Evolutionary conservation across 495 filamentous ascomycete species (phyloP).

Genomic region (Evernia prunastri): DNA sequence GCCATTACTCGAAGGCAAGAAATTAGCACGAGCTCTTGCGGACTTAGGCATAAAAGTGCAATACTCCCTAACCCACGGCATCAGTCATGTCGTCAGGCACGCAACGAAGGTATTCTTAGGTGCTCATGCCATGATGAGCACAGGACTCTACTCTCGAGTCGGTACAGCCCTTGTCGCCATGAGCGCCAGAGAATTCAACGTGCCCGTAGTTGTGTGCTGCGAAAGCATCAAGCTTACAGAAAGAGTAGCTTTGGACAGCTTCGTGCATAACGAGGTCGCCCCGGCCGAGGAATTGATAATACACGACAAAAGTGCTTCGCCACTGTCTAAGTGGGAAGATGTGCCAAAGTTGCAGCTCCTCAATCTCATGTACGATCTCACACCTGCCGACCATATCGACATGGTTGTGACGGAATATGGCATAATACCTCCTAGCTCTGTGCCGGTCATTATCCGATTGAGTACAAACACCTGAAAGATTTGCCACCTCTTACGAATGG

Average conservation of each 20-base stretch:
- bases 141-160: conserved; percentile 80
- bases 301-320: conserved; percentile 34
- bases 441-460: conserved; percentile 55
- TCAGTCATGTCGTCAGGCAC: conserved; percentile 63
- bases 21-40: conserved; percentile 60
- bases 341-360: conserved; percentile 61
- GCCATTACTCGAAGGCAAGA: conserved; percentile 73
- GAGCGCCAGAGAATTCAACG: conserved; percentile 60
- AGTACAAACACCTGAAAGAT: conserved; percentile 33
- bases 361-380: conserved; percentile 90
- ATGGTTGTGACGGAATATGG: conserved; percentile 91
- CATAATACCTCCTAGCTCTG: conserved; percentile 76
- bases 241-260: conserved; percentile 78
- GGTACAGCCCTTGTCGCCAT: conserved; percentile 88
- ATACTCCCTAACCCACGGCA: conserved; percentile 71
- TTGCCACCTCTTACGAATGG: not conserved
- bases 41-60: conserved; percentile 64
- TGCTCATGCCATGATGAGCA: conserved; percentile 84
- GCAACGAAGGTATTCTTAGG: conserved; percentile 80
- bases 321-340: conserved; percentile 53
- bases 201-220: conserved; percentile 84
- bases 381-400: conserved; percentile 79
- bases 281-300: conserved; percentile 55
- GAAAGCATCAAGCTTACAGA: conserved; percentile 96
- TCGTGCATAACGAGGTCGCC: conserved; percentile 89